Conservation (phyloP, 768 basidiomycete genomes). For the Clathrus columnatus region DNA sequence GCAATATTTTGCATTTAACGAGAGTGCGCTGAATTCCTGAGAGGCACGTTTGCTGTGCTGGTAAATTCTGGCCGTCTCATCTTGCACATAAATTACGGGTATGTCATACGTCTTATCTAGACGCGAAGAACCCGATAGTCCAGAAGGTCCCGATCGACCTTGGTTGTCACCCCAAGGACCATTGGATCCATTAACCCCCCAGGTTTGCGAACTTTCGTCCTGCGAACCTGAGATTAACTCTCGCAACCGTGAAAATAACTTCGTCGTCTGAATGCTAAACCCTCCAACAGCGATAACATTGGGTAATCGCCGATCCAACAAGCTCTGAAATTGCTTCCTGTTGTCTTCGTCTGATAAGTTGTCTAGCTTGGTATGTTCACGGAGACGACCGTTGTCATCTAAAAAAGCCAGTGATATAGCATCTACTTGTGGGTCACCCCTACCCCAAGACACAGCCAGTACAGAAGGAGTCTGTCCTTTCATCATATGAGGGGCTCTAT, state of each 20-base stretch:
- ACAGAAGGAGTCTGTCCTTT: constrained; percentile 70
- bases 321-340: constrained; percentile 66
- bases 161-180: constrained; percentile 15
- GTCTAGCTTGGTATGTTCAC: constrained; percentile 86
- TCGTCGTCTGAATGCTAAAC: constrained; percentile 73
- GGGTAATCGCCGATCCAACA: constrained; percentile 76
- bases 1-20: constrained; percentile 81
- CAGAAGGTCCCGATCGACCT: constrained; percentile 34
- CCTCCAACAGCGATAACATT: constrained; percentile 88
- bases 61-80: constrained; percentile 90
- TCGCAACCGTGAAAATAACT: constrained; percentile 57
- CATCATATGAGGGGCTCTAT: constrained; percentile 48
- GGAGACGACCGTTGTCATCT: constrained; percentile 81
- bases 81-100: constrained; percentile 75
- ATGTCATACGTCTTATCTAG: constrained; percentile 28
- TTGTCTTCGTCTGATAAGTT: constrained; percentile 68
- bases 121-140: constrained; percentile 4
- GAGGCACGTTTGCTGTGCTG: constrained; percentile 82
- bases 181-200: constrained; percentile 23
- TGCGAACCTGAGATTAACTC: constrained; percentile 30
- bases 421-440: constrained; percentile 90
- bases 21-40: constrained; percentile 73
- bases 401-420: constrained; percentile 77
- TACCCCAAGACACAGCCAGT: constrained; percentile 88
- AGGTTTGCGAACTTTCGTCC: not conserved